Percentiles rank a stretch among this genome's conserved stretches.
Conservation (phyloP, 345 rosid species). For the Boechera retrofracta region DNA sequence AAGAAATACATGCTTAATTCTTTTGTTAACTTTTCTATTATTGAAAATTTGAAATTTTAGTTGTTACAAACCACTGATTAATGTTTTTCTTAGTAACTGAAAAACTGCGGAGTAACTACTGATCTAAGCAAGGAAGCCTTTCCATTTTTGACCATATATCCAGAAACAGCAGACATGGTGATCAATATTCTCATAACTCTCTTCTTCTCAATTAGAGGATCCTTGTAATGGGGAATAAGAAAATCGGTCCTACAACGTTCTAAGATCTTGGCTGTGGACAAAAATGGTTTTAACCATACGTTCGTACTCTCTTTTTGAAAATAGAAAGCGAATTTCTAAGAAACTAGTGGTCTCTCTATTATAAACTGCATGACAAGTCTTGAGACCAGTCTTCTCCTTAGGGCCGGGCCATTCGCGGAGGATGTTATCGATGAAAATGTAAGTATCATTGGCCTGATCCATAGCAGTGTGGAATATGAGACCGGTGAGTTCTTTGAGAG, state of each 20-base stretch:
- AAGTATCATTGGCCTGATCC: slow-evolving; percentile 24
- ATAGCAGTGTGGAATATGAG: slow-evolving; percentile 6
- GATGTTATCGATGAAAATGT: slow-evolving; percentile 27
- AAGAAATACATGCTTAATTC: not conserved
- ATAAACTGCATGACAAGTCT: slow-evolving; percentile 22
- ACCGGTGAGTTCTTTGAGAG: slow-evolving; percentile 25
- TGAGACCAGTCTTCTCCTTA: slow-evolving; percentile 6
- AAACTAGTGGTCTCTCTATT: slow-evolving; percentile 6
- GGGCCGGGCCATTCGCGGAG: slow-evolving; percentile 6
- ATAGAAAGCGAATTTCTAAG: not conserved
- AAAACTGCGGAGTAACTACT: not conserved
- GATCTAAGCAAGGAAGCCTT: slow-evolving; percentile 15
- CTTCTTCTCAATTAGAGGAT: slow-evolving; percentile 29
- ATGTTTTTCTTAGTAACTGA: not conserved
- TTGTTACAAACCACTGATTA: slow-evolving; percentile 3
- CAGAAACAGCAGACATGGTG: slow-evolving; percentile 36
- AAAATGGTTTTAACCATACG: slow-evolving; percentile 17
- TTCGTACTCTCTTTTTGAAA: not conserved
- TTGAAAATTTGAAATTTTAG: not conserved
- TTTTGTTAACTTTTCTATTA: not conserved
- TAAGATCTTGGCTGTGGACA: slow-evolving; percentile 18
- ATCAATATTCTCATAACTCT: slow-evolving; percentile 37
- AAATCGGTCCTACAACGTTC: slow-evolving; percentile 20
- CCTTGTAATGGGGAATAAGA: slow-evolving; percentile 12
- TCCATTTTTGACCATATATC: slow-evolving; percentile 10